A percentile compares a stretch with the other conserved stretches of the same genome.
Conservation (phyloP, 306 rosid genomes). For the Albizia julibrissin region DNA sequence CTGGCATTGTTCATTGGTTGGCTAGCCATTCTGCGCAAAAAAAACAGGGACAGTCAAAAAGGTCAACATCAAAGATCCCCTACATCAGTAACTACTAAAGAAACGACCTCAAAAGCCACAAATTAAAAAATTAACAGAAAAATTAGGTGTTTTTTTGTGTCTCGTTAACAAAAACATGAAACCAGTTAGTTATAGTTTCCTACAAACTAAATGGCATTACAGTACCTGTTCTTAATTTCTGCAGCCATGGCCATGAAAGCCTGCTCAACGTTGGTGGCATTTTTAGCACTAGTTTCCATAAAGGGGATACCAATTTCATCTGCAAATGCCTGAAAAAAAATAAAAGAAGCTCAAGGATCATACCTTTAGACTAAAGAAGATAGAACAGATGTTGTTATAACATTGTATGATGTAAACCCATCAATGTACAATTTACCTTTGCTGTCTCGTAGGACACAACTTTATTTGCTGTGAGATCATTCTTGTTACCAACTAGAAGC, state of each 20-base stretch:
- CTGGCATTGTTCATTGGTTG: conserved; percentile 91
- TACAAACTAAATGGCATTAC: conserved; percentile 1
- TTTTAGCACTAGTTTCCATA: conserved; percentile 88
- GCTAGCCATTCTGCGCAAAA: conserved; percentile 87
- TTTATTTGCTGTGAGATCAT: conserved; percentile 72
- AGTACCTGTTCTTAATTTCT: conserved; percentile 72
- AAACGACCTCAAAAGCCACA: conserved; percentile 10
- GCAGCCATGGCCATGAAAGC: conserved; percentile 93
- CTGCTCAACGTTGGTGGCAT: conserved; percentile 70
- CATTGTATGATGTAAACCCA: not conserved
- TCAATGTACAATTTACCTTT: conserved; percentile 47
- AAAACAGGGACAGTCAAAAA: conserved; percentile 3
- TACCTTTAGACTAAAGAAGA: conserved; percentile 10
- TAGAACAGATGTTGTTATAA: not conserved
- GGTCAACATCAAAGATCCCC: conserved; percentile 2
- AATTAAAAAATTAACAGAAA: not conserved
- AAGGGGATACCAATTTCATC: conserved; percentile 88
- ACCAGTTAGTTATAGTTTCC: not conserved
- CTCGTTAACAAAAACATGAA: not conserved
- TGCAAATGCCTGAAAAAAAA: conserved; percentile 64
- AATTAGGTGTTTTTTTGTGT: not conserved
- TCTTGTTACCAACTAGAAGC: conserved; percentile 78
- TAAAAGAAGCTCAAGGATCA: conserved; percentile 29
- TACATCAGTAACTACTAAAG: not conserved
- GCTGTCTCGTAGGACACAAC: conserved; percentile 71